Evolutionary conservation across 106 monocot genomes (phyloP), one percentile per base, ranked within the genome.

Genomic region (Dioscorea alata): DNA sequence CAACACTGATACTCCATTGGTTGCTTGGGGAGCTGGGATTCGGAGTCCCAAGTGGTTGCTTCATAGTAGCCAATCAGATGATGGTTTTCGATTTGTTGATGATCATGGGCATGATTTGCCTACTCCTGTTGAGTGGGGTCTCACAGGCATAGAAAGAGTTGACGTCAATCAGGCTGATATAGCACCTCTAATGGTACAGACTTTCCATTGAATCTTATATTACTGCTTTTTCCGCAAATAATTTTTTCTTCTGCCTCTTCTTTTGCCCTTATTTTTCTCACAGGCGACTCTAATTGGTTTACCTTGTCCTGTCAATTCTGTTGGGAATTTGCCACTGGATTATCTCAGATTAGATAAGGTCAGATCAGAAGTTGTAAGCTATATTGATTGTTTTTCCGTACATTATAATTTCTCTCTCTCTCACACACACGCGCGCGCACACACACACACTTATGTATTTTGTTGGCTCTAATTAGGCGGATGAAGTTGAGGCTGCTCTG

Each of bases 91-190:
- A 57, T 90, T 87, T 78, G 90, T 94, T 57, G 90, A 90, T 75
- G 80, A 94, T 51, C 94, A 90, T 54, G 83, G 71, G 67, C 94
- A 90, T 90, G 80, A 83, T 60, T 76, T 84, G 76, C 73, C 79
- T 51, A 91, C 91, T 34, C 91, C 95, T 64, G 13, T 35, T 9
- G 83, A 84, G 23, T 91, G 95, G 95, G 81, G 70, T 48, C 88
- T 91, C 33, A 49, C 25, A 14, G 78, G 66, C 19, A 59, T 95
- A 70, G 88, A 91, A 79, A 88, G 91, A 77, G 69, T 86, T 28
- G 91, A 91, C 82, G 88, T 91, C 73, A 91, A 91, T 83, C 95
- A 91, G 71, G 95, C 95, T 71, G 91, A 95, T 82, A 88, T 95
- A 73, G 84, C 91, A 65, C 95, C 91, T 69, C 64, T 91, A 51